phyloP scores from a whole-genome alignment of 495 filamentous ascomycete species.

The Rusavskia elegans region DNA sequence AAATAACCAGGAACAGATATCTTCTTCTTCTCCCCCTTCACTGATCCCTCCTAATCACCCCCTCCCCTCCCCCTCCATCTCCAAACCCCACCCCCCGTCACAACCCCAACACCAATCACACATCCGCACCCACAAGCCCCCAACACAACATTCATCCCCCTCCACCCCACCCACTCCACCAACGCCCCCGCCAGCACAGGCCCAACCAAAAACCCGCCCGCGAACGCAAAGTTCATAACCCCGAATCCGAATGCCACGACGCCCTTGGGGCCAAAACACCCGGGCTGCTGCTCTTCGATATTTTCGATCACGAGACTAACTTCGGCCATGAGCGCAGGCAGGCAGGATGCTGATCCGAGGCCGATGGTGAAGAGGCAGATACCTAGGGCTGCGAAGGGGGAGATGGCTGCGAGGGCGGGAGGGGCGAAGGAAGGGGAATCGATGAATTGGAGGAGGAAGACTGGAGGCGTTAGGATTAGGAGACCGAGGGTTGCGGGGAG shows the following conservation, averaged over 20 bases:
- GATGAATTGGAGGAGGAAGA: slow-evolving; percentile 49
- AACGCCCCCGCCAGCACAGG: slow-evolving; percentile 47
- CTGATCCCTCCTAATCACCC: no score
- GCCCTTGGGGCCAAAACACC: slow-evolving; percentile 10
- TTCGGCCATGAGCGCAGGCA: slow-evolving; percentile 56
- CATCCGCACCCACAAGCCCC: slow-evolving; percentile 11
- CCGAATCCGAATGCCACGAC: slow-evolving; percentile 45
- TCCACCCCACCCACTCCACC: slow-evolving; percentile 42
- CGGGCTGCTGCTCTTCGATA: slow-evolving; percentile 34
- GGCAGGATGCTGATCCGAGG: slow-evolving; percentile 30
- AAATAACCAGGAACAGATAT: no score
- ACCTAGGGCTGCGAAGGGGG: slow-evolving; percentile 46
- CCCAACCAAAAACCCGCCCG: slow-evolving; percentile 39
- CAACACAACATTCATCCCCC: slow-evolving; percentile 39
- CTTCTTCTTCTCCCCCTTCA: no score
- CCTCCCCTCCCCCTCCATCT: slow-evolving; percentile 5
- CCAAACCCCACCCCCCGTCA: slow-evolving; percentile 38
- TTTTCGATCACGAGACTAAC: slow-evolving; percentile 42
- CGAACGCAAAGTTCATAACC: slow-evolving; percentile 38
- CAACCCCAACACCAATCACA: background rate
- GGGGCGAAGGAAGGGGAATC: slow-evolving; percentile 10
- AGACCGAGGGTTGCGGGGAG: slow-evolving; percentile 48
- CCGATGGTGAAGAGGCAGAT: slow-evolving; percentile 43
- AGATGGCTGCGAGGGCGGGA: slow-evolving; percentile 9
- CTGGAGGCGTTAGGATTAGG: slow-evolving; percentile 36